Evolutionary conservation across 1,139 yeast genomes (phyloP), one percentile per base, ranked within the genome.

Genomic region (Taphrina pruni): DNA sequence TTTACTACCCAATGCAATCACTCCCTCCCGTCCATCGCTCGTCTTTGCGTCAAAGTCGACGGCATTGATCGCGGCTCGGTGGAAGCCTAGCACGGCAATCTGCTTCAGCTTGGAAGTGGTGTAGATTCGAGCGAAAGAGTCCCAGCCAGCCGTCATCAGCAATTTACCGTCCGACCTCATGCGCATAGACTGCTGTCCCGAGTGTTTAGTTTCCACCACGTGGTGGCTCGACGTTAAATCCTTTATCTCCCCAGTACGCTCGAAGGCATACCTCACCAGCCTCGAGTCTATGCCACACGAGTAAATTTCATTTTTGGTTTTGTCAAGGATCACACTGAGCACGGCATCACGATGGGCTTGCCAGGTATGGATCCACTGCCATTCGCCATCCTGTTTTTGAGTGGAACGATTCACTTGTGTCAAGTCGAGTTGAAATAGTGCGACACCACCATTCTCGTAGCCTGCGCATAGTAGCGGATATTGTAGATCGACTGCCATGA

Each of bases 11-110:
- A 58, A 21, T 6, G 65, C 69, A 14, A 66, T 39, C 39, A 50
- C 14, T 12, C 66, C 55, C 20, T 32, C 55, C 32, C 48, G 32
- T 35, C 20, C 69, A 3, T 14, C 32, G 20, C 12, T 20, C 11
- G 21, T 21, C 55, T 54, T 41, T 11, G 35, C 55, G 17, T 35
- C 41, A n/a, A 65, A 56, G 6, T 54, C 69, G 14, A 56, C 32
- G 6, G 64, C 21, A 11, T 65, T 51, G 17, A 65, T 36, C 32
- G 52, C 64, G 9, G 41, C 58, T 14, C 48, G 46, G 48, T 65
- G 69, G 50, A 43, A 65, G 1, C 60, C 45, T n/a, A 65, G 64
- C 11, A 65, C 69, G n/a, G 69, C 69, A 32, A 65, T 58, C 41
- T 65, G 69, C 43, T 50, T 57, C 51, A 41, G 20, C 46, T 48